Evolutionary conservation across 129 eudicot genomes (phyloP), one percentile per base, ranked within the genome.

Genomic region (Glebionis coronaria): DNA sequence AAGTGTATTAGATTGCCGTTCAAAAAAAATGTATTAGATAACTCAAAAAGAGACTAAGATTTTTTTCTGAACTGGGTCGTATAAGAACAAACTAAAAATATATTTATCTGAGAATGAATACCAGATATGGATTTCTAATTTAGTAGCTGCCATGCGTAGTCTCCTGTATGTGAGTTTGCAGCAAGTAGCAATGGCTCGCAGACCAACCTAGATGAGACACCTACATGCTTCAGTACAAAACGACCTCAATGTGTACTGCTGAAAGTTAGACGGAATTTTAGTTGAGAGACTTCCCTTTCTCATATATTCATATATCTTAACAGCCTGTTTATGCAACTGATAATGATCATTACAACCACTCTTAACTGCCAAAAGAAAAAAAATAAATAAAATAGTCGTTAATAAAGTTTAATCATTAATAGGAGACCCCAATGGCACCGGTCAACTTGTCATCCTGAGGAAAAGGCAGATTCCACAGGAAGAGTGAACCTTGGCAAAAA

Each of bases 121-220:
- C 52, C 68, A 67, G 69, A 25, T 42, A 69, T 67, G 45, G 68
- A 83, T 96, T 85, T 93, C 90, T 71, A 93, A 80, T 56, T 47
- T 44, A 61, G 76, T 88, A 56, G 98, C 87, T 54, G 96, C 98
- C 70, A 68, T 77, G 16, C 80, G 60, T 75, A 40, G 72, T 69
- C 70, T 88, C 73, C 45, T 84, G 70, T 55, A 63, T 79, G 84
- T 81, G 64, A 88, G 73, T 61, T 88, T 78, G 57, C 31, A 70
- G 56, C 84, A 89, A 64, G 90, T 84, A 66, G 84, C 84, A 86
- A 81, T 83, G 52, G 84, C 90, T 74, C 95, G 68, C 59, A 87
- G 44, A 49, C 96, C 91, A 56, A 88, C 67, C 82, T 93, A 96
- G 52, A 93, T 50, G 63, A 79, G 52, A 82, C 61, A 31, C 80